Percentiles rank a stretch among this genome's conserved stretches.
These are phyloP conservation scores for Ilex aquifolium DNA, from an alignment of 257 asterid species.

Conservation along the genomic window DNA sequence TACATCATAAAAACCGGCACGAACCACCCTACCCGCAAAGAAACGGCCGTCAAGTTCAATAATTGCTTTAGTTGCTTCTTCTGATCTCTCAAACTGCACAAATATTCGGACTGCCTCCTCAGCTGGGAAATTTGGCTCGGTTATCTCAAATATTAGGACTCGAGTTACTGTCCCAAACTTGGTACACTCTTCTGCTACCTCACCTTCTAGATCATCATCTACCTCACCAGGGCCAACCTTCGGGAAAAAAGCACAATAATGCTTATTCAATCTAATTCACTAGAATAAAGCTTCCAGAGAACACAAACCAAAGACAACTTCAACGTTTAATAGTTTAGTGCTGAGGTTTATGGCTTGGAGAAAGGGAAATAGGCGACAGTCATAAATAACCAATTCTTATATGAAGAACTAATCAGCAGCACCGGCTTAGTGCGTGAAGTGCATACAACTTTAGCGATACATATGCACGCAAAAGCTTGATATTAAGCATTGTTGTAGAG, in stretches of 20 bases:
- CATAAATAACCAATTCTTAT: too few relatives aligned
- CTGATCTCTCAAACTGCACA: slow-evolving; percentile 82
- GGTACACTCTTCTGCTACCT: slow-evolving; percentile 87
- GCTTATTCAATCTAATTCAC: too few relatives aligned
- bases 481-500: too few relatives aligned
- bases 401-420: too few relatives aligned
- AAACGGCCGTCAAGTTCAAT: slow-evolving; percentile 95
- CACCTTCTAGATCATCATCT: slow-evolving; percentile 91
- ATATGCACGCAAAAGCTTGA: too few relatives aligned
- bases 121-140: slow-evolving; percentile 80
- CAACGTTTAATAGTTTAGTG: too few relatives aligned
- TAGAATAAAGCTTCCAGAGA: too few relatives aligned
- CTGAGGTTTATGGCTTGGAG: too few relatives aligned
- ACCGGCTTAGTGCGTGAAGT: too few relatives aligned
- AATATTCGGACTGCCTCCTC: slow-evolving; percentile 92
- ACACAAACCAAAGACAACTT: too few relatives aligned
- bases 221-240: slow-evolving; percentile 99
- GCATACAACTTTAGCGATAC: too few relatives aligned
- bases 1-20: slow-evolving; percentile 79
- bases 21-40: slow-evolving; percentile 83
- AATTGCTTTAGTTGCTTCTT: slow-evolving; percentile 84
- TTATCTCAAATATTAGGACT: slow-evolving; percentile 87
- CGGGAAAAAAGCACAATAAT: neutral
- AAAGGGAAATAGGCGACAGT: too few relatives aligned
- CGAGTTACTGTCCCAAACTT: slow-evolving; percentile 84